Percentiles rank a stretch among this genome's conserved stretches.
phyloP scores from a whole-genome alignment of 2,329 filamentous ascomycete species.

The Rhexocercosporidium sp. region DNA sequence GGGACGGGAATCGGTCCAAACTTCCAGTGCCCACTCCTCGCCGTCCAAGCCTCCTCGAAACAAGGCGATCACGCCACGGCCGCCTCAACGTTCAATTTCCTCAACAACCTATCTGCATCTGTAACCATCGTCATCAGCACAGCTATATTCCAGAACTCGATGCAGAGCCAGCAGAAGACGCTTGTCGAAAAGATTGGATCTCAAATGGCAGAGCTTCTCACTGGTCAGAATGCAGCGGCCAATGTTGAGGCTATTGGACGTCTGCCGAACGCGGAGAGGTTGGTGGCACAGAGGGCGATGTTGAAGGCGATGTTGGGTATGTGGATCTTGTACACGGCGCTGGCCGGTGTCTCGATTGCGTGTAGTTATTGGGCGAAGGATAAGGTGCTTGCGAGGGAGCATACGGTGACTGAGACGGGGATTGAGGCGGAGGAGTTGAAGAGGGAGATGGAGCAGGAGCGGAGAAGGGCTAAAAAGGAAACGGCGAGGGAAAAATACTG shows the following conservation, averaged over 20 bases:
- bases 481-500: neutral
- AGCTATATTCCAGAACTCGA: conserved; percentile 49
- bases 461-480: neutral
- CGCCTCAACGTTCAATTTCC: conserved; percentile 56
- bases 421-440: conserved; percentile 14
- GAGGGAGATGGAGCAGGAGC: neutral
- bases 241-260: conserved; percentile 45
- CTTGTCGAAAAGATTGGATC: conserved; percentile 22
- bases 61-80: conserved; percentile 49
- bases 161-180: conserved; percentile 43
- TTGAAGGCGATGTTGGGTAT: conserved; percentile 35
- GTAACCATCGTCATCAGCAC: conserved; percentile 53
- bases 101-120: conserved; percentile 48
- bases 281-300: conserved; percentile 24
- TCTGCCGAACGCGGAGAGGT: conserved; percentile 39
- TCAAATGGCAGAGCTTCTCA: conserved; percentile 43
- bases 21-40: conserved; percentile 60
- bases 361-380: conserved; percentile 51
- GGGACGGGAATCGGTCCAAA: conserved; percentile 58
- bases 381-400: conserved; percentile 50
- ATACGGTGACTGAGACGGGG: conserved; percentile 58
- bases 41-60: conserved; percentile 57
- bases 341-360: conserved; percentile 41
- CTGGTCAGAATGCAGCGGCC: conserved; percentile 31
- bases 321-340: conserved; percentile 34